Evolutionary conservation across 2,329 filamentous ascomycete species (phyloP).

Genomic region (Phoma sp.): DNA sequence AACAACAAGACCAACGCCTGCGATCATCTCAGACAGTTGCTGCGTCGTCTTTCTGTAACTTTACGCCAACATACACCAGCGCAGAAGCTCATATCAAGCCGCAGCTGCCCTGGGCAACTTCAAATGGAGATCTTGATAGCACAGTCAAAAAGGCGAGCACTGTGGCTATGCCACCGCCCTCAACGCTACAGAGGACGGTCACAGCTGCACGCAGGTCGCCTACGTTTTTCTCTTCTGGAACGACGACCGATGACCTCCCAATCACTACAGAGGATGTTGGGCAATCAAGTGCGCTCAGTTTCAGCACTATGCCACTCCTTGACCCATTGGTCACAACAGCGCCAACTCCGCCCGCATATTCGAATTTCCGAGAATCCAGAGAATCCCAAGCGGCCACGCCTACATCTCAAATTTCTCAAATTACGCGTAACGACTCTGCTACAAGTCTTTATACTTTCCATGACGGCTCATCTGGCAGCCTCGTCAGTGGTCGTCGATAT

Average conservation of each 20-base stretch:
- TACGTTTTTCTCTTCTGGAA: slow-evolving; percentile 16
- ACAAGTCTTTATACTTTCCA: slow-evolving; percentile 3
- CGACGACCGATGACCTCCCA: slow-evolving; percentile 16
- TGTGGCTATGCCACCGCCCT: slow-evolving; percentile 12
- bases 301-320: slow-evolving; percentile 30
- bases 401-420: neutral
- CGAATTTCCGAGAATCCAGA: slow-evolving; percentile 30
- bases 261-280: slow-evolving; percentile 10
- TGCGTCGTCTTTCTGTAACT: slow-evolving; percentile 12
- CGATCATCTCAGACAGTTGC: slow-evolving; percentile 31
- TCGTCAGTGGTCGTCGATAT: slow-evolving; percentile 7
- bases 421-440: slow-evolving; percentile 3
- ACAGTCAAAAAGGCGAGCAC: slow-evolving; percentile 17
- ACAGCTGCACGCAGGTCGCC: slow-evolving; percentile 17
- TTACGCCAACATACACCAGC: neutral
- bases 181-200: slow-evolving; percentile 11
- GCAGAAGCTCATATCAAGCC: slow-evolving; percentile 28
- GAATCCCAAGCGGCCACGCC: neutral
- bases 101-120: slow-evolving; percentile 26
- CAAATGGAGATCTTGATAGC: slow-evolving; percentile 15
- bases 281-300: slow-evolving; percentile 28
- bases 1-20: slow-evolving; percentile 40
- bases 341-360: slow-evolving; percentile 17
- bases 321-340: slow-evolving; percentile 25
- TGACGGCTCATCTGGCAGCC: neutral